Conservation (phyloP, 176 grass and related monocot species). For the Lolium multiflorum region DNA sequence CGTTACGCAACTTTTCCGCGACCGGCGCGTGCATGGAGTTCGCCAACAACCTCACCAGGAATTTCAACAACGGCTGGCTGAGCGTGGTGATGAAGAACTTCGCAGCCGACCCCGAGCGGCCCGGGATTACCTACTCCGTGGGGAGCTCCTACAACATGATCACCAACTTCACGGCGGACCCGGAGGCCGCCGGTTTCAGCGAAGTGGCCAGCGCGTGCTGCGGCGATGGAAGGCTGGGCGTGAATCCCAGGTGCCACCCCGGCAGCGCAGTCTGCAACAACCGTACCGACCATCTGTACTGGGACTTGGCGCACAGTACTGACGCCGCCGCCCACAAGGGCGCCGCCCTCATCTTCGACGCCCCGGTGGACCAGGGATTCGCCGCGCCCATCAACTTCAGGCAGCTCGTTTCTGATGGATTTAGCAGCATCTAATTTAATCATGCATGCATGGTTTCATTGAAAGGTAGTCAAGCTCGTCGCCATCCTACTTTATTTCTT, state of each 20-base stretch:
- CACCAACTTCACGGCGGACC: constrained; percentile 34
- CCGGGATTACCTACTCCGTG: constrained; percentile 53
- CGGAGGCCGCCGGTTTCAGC: constrained; percentile 37
- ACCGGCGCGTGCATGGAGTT: too few relatives aligned
- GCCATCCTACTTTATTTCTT: too few relatives aligned
- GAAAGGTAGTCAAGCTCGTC: too few relatives aligned
- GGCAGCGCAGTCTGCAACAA: constrained; percentile 48
- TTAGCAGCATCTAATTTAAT: background rate
- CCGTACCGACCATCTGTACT: constrained; percentile 46
- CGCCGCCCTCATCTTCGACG: constrained; percentile 48
- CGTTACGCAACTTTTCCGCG: background rate
- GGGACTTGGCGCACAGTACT: constrained; percentile 62
- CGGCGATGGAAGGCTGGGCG: constrained; percentile 46
- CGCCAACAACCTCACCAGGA: constrained; percentile 45
- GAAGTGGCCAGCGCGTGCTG: constrained; percentile 23
- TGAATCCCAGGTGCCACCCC: constrained; percentile 36
- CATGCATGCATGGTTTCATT: too few relatives aligned
- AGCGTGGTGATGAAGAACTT: constrained; percentile 23
- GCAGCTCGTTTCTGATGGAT: constrained; percentile 31
- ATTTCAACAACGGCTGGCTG: constrained; percentile 50
- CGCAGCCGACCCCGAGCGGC: constrained; percentile 1
- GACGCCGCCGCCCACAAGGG: constrained; percentile 51
- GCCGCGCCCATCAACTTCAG: constrained; percentile 63
- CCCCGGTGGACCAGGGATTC: constrained; percentile 35
- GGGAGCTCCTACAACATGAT: constrained; percentile 57